Base-by-base conservation (phyloP, 768 basidiomycete species). In the Kwoniella botswanensis region DNA sequence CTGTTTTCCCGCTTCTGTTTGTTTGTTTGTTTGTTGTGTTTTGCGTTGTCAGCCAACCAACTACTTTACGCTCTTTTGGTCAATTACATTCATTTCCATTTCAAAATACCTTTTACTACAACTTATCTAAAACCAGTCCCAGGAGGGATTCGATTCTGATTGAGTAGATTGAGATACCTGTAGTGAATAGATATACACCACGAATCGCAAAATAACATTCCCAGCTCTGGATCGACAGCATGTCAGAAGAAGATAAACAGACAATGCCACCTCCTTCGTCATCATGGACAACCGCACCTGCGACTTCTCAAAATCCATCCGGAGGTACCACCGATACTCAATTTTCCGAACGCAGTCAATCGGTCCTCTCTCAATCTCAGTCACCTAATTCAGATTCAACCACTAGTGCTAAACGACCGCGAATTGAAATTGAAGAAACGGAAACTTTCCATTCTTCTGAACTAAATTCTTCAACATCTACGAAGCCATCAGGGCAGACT, bases 201-300 rank as follows among this genome's bases (percentile, higher is more conserved):
- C 35, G 35, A 7, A 35, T 35, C 26, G 4, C 26, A 26, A 4
- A 26, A 26, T 26, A 26, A 26, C 3, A 26, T 2, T 26, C 26
- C 35, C 35, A 35, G 35, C 35, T 35, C 35, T 35, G 3, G 35
- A 35, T 35, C 35, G 46, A 50, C 18, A 50, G 4, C 12, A 57
- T 58, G 29, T 58, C 24, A 21, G 42, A 43, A 57, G n/a, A 29
- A n/a, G 29, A 57, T 22, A 44, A 21, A 22, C 54, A 50, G n/a
- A 21, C 46, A 10, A 54, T 60, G 67, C 61, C 66, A 43, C 59
- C 53, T 18, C 58, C 52, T 6, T 44, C 60, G 18, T 13, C 61
- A 13, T n/a, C 15, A 26, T 29, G 26, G 24, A 26, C 22, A 3
- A 11, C 57, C 29, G 6, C n/a, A 26, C 4, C 22, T 29, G 5